Base-by-base conservation (phyloP, 2,329 filamentous ascomycete species). In the Claviceps quebecensis region DNA sequence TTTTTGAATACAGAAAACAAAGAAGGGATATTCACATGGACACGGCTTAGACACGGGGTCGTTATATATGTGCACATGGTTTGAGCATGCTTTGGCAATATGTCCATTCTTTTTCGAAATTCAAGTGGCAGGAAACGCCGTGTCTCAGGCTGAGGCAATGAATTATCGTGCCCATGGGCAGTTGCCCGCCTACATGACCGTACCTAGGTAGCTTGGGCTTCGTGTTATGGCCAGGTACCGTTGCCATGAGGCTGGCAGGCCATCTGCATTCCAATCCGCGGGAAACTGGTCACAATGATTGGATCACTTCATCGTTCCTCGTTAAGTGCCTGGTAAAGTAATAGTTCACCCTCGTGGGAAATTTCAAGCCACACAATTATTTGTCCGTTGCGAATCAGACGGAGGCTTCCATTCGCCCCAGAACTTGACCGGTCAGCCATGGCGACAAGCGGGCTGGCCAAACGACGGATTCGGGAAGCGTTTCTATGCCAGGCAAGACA, bases 11-110 rank as follows among this genome's bases (percentile, higher is more conserved):
- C 13, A 43, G 40, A 46, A 56, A 54, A 46, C 37, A 41, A 46
- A 50, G n/a, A 39, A 19, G 14, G 37, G 19, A 29, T 19, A 13
- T 19, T 51, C 13, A n/a, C 43, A 22, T 41, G 16, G 45, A 45
- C 19, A 38, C 45, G 41, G 38, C 45, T 46, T 22, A 52, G 47
- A 50, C 39, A 55, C 23, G 41, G 6, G 16, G 3, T 17, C 19
- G n/a, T 51, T 53, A 51, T 53, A 55, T 55, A 55, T 47, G 9
- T 34, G 29, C 29, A 34, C 29, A 34, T 34, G 29, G 29, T 34
- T 11, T 34, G 9, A 34, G 29, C 9, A 34, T 11, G 29, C 9
- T 34, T 11, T 47, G 51, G 23, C 34, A 46, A 16, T 38, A 6
- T 19, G 36, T 48, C 16, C 29, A 43, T 39, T 34, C 26, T 29